Base-by-base conservation (phyloP, 495 filamentous ascomycete species). In the Penicillium steckii region DNA sequence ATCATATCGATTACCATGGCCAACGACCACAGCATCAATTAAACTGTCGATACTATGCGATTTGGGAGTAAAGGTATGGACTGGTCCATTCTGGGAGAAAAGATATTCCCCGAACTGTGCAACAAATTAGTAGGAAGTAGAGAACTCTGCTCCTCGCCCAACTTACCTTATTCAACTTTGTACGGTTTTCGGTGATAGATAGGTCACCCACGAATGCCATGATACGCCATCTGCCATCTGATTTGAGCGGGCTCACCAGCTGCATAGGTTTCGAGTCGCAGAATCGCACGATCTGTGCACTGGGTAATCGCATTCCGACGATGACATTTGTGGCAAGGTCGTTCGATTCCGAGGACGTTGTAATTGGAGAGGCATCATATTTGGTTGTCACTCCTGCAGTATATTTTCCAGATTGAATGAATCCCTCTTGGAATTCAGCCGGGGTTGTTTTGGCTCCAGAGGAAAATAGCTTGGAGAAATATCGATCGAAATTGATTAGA, bases 401-500 rank as follows among this genome's bases (percentile, higher is more conserved):
- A 56, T 85, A 89, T 53, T 78, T 71, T 0, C 79, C 81, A 12
- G 82, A 72, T 59, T 82, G 70, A 37, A 83, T 69, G 55, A 89
- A 88, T 9, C 76, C 72, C 35, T 85, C 75, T 37, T 80, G 73
- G 43, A 87, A 81, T 26, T 77, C 62, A 22, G 67, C 65, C 3
- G 72, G 56, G 8, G 61, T 61, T 35, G 66, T 54, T 63, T 69
- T 24, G 27, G 62, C 49, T 61, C 73, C 62, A 2, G 71, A 68
- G 4, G 79, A 82, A 60, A 89, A 88, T 4, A 85, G 65, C 48
- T 76, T 74, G 1, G 86, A 77, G 57, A 86, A 90, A 52, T 78
- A 73, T 1, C 83, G 75, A 50, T 91, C 88, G 54, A 91, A 91
- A 27, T 84, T 82, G 53, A 92, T 88, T 30, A 94, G 67, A 44